Conservation (phyloP, 805 yeast species). For the Yamadazyma laniorum region DNA sequence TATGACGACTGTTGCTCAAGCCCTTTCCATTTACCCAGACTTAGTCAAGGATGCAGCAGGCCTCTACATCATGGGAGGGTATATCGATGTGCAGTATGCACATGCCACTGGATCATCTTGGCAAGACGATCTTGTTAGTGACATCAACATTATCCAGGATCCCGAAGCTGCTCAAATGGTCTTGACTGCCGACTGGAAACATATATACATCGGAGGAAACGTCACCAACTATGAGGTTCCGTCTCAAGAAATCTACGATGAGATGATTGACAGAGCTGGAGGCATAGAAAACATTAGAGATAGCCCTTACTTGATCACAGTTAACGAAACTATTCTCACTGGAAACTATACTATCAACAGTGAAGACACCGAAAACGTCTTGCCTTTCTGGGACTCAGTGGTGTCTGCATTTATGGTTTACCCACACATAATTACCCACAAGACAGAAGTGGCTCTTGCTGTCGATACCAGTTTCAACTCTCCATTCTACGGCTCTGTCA, state of each 20-base stretch:
- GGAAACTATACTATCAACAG: slow-evolving; percentile 29
- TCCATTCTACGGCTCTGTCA: slow-evolving; percentile 41
- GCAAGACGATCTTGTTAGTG: slow-evolving; percentile 38
- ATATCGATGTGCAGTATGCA: slow-evolving; percentile 39
- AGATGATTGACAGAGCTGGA: slow-evolving; percentile 35
- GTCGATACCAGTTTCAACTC: slow-evolving; percentile 41
- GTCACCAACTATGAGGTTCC: slow-evolving; percentile 41
- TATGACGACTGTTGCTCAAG: slow-evolving; percentile 48
- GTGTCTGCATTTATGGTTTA: slow-evolving; percentile 35
- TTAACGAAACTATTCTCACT: slow-evolving; percentile 28
- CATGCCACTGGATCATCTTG: slow-evolving; percentile 25
- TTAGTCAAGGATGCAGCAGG: slow-evolving; percentile 39
- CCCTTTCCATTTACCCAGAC: slow-evolving; percentile 37
- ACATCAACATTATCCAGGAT: slow-evolving; percentile 43
- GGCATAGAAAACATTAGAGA: slow-evolving; percentile 25
- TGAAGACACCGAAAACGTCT: slow-evolving; percentile 28
- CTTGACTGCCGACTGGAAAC: slow-evolving; percentile 40
- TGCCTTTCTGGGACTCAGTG: slow-evolving; percentile 46
- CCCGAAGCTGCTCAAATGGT: slow-evolving; percentile 47
- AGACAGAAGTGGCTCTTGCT: slow-evolving; percentile 30
- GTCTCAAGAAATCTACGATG: slow-evolving; percentile 35
- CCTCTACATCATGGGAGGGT: slow-evolving; percentile 45
- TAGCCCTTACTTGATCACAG: slow-evolving; percentile 27
- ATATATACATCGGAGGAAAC: slow-evolving; percentile 39
- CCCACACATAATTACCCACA: slow-evolving; percentile 32